These are phyloP conservation scores for Verticillium longisporum DNA, from an alignment of 2,329 filamentous ascomycete genomes.

Conservation along the genomic window DNA sequence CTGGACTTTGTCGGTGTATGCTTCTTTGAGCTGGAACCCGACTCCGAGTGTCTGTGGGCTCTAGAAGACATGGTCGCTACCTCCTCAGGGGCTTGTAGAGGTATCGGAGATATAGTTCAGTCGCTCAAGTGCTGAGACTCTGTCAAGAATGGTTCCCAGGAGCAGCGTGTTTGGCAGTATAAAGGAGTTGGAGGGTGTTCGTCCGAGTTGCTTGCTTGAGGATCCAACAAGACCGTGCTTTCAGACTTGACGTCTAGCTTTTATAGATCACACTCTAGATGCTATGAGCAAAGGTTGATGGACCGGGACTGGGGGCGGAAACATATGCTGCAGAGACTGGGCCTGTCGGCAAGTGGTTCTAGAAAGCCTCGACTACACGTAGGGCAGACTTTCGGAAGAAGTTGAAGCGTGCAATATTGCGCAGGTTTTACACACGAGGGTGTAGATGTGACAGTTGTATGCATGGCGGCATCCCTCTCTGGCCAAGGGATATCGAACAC, in stretches of 20 bases:
- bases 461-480: background rate
- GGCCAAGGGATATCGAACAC: background rate
- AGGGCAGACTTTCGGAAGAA: background rate
- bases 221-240: background rate
- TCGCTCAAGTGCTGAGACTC: too few species aligned
- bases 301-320: background rate
- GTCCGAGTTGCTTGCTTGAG: background rate
- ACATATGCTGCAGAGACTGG: background rate
- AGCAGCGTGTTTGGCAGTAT: background rate
- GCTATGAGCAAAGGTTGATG: background rate
- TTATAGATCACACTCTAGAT: background rate
- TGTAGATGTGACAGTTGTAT: background rate
- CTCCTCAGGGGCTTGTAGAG: conserved; percentile 7
- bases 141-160: background rate
- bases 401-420: background rate
- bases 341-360: background rate
- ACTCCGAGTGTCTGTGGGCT: conserved; percentile 14
- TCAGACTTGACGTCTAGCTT: background rate
- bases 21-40: conserved; percentile 19
- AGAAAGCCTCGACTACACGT: background rate
- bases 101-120: too few species aligned
- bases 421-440: background rate
- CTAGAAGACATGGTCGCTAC: conserved; percentile 22
- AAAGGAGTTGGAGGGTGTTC: background rate
- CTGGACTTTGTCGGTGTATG: conserved; percentile 26